phyloP scores from a whole-genome alignment of 2,329 filamentous ascomycete species.

The Fusarium torulosum region DNA sequence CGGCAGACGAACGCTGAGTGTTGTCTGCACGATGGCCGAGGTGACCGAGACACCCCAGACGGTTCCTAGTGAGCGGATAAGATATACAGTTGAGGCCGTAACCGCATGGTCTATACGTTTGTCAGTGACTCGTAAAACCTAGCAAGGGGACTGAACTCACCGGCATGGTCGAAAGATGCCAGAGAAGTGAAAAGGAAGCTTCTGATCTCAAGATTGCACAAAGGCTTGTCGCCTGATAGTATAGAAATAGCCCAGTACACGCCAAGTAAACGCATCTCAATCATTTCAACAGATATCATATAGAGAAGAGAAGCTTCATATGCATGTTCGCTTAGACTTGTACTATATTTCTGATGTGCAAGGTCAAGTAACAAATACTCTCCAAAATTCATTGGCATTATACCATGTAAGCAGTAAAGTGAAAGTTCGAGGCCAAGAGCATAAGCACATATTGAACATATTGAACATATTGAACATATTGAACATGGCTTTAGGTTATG shows the following conservation, averaged over 20 bases:
- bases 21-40: slow-evolving; percentile 73
- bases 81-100: slow-evolving; percentile 71
- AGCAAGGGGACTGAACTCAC: slow-evolving; percentile 49
- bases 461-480: no score
- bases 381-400: neutral
- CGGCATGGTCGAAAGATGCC: slow-evolving; percentile 71
- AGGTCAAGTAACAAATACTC: neutral
- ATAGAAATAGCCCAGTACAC: neutral
- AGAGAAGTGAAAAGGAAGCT: slow-evolving; percentile 68
- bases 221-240: neutral
- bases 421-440: no score
- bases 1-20: slow-evolving; percentile 66
- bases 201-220: no score
- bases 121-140: neutral
- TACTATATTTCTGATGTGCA: neutral
- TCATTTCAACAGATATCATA: neutral
- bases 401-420: neutral
- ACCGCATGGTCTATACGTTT: slow-evolving; percentile 68
- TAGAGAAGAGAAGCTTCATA: neutral
- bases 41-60: slow-evolving; percentile 75
- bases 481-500: no score
- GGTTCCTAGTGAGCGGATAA: slow-evolving; percentile 72
- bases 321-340: neutral
- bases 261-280: neutral
- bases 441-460: no score